These are phyloP conservation scores for Agarophyton chilense DNA, from an alignment of 23 red algal species.

Conservation along the genomic window DNA sequence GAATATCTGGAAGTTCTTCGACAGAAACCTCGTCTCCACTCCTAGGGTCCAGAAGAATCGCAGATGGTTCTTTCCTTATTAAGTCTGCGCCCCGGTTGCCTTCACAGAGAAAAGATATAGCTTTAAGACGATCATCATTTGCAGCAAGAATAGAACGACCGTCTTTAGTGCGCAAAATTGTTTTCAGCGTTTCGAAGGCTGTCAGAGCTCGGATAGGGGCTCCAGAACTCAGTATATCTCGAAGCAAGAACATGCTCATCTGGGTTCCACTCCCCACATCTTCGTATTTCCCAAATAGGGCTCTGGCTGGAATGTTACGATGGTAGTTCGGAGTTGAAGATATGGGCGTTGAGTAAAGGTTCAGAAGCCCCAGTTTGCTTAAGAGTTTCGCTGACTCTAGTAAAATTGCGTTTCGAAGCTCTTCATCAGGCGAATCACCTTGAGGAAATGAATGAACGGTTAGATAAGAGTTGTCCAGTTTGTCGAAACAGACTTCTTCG, in stretches of 20 bases:
- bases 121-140: background rate
- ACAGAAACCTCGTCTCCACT: background rate
- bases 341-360: constrained; percentile 21
- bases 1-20: constrained; percentile 32
- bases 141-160: constrained; percentile 15
- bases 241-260: constrained; percentile 31
- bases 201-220: constrained; percentile 15
- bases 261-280: constrained; percentile 27
- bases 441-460: background rate
- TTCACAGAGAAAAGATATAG: background rate
- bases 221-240: constrained; percentile 21
- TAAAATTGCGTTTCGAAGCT: background rate
- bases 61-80: background rate
- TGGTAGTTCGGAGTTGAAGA: background rate
- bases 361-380: constrained; percentile 42
- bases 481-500: background rate
- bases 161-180: constrained; percentile 19
- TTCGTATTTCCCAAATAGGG: constrained; percentile 7
- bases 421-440: background rate
- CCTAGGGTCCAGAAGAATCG: background rate
- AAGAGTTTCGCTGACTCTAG: constrained; percentile 24
- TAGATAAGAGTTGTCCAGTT: background rate
- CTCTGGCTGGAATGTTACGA: constrained; percentile 20
- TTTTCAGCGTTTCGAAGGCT: constrained; percentile 26
- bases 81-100: background rate